phyloP scores from a whole-genome alignment of 805 yeast species.

The Saccharomyces mikatae region DNA sequence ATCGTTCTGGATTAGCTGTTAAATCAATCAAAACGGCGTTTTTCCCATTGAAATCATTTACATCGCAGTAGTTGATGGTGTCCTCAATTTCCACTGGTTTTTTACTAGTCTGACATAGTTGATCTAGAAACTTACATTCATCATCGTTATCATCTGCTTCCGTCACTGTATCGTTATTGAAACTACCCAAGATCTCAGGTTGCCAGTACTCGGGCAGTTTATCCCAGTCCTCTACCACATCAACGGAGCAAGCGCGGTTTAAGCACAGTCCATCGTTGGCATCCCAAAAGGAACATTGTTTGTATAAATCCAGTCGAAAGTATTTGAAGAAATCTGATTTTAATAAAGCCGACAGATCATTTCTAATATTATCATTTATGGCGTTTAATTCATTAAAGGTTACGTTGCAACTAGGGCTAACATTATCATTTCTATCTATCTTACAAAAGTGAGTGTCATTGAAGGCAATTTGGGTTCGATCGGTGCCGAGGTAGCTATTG shows the following conservation, averaged over 20 bases:
- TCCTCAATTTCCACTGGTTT: constrained; percentile 16
- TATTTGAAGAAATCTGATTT: constrained; percentile 77
- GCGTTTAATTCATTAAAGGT: constrained; percentile 43
- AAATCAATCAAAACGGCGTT: constrained; percentile 79
- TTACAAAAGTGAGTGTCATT: constrained; percentile 25
- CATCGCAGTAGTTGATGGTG: constrained; percentile 61
- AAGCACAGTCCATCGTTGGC: constrained; percentile 75
- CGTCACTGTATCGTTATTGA: constrained; percentile 25
- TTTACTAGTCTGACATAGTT: constrained; percentile 29
- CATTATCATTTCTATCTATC: constrained; percentile 26
- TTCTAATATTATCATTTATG: constrained; percentile 45
- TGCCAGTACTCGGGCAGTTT: constrained; percentile 66
- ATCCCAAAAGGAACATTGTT: constrained; percentile 79
- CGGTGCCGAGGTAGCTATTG: background rate
- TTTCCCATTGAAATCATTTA: constrained; percentile 50
- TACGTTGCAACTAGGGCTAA: constrained; percentile 33
- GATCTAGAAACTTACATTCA: constrained; percentile 32
- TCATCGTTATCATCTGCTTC: constrained; percentile 25
- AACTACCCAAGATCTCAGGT: constrained; percentile 52
- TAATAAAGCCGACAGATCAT: constrained; percentile 50
- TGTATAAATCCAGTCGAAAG: constrained; percentile 76
- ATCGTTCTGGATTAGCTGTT: constrained; percentile 85
- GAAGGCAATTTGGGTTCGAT: background rate
- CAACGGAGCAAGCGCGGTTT: constrained; percentile 84
- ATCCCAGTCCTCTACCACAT: constrained; percentile 65